phyloP scores from a whole-genome alignment of 2,329 filamentous ascomycete species.

The Diaporthe batatas region DNA sequence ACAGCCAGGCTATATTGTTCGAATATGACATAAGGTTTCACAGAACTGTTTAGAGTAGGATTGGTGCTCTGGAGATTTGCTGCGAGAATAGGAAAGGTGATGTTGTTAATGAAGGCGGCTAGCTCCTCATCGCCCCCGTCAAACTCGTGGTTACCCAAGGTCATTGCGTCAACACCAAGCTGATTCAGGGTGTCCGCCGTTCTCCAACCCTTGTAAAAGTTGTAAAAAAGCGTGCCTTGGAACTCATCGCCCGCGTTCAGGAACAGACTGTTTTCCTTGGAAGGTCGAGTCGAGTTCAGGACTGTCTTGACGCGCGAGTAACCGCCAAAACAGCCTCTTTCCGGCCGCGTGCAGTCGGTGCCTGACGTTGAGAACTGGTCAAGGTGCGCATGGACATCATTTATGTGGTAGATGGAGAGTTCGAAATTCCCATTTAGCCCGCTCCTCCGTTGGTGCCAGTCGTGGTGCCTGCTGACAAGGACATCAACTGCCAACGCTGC shows the following conservation, averaged over 20 bases:
- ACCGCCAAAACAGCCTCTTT: constrained; percentile 72
- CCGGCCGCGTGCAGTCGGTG: constrained; percentile 70
- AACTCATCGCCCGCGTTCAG: constrained; percentile 79
- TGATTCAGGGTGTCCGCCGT: constrained; percentile 76
- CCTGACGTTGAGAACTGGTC: constrained; percentile 73
- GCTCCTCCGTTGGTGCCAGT: constrained; percentile 64
- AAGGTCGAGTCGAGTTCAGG: constrained; percentile 67
- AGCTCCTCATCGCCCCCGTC: constrained; percentile 74
- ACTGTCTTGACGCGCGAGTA: constrained; percentile 74
- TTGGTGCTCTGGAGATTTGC: constrained; percentile 74
- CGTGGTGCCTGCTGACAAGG: constrained; percentile 60
- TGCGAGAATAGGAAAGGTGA: constrained; percentile 75
- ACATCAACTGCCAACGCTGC: constrained; percentile 56
- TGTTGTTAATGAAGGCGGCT: constrained; percentile 71
- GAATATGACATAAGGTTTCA: constrained; percentile 76
- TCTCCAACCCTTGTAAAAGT: constrained; percentile 76
- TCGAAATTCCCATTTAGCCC: constrained; percentile 62
- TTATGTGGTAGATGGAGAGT: constrained; percentile 77
- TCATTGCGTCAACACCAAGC: constrained; percentile 77
- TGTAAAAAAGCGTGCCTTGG: constrained; percentile 77
- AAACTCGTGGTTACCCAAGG: constrained; percentile 76
- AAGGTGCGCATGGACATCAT: constrained; percentile 77
- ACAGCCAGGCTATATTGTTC: constrained; percentile 71
- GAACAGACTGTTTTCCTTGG: constrained; percentile 72
- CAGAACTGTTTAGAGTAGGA: constrained; percentile 69